Evolutionary conservation across 352 stramenopile genomes (phyloP).

Genomic region (Globisporangium sylvaticum): DNA sequence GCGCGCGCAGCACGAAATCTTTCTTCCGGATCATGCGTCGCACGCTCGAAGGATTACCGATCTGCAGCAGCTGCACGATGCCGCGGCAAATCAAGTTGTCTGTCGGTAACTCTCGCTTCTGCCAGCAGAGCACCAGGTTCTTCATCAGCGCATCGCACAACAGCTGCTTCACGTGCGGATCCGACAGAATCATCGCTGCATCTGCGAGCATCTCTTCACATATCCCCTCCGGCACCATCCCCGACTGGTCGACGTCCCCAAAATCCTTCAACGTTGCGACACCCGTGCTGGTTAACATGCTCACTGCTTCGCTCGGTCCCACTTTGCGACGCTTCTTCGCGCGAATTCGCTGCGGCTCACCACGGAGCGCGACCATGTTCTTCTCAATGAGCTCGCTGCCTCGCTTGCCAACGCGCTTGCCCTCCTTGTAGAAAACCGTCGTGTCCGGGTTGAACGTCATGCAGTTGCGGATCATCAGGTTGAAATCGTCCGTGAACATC

Average conservation of each 20-base stretch:
- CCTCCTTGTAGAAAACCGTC: constrained; percentile 88
- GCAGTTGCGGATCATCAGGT: constrained; percentile 87
- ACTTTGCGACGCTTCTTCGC: constrained; percentile 77
- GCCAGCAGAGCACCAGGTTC: constrained; percentile 53
- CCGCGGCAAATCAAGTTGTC: constrained; percentile 74
- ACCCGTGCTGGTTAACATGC: constrained; percentile 68
- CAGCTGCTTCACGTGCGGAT: constrained; percentile 76
- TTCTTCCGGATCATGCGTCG: constrained; percentile 83
- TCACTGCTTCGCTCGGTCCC: constrained; percentile 52
- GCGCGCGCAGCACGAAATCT: constrained; percentile 74
- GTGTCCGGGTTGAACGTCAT: constrained; percentile 84
- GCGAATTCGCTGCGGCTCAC: constrained; percentile 68
- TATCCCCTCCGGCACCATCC: constrained; percentile 79
- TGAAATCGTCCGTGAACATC: constrained; percentile 75
- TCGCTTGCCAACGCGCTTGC: constrained; percentile 80
- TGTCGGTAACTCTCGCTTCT: constrained; percentile 68
- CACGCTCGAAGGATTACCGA: constrained; percentile 75
- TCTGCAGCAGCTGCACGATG: constrained; percentile 81
- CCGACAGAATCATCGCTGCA: constrained; percentile 68
- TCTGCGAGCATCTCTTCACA: constrained; percentile 77
- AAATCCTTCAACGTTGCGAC: constrained; percentile 64
- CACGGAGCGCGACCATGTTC: constrained; percentile 51
- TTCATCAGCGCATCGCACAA: constrained; percentile 75
- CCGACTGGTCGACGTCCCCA: constrained; percentile 67
- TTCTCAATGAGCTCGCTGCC: constrained; percentile 77